phyloP scores from a whole-genome alignment of 2,329 filamentous ascomycete genomes.

The Pyricularia pennisetigena region DNA sequence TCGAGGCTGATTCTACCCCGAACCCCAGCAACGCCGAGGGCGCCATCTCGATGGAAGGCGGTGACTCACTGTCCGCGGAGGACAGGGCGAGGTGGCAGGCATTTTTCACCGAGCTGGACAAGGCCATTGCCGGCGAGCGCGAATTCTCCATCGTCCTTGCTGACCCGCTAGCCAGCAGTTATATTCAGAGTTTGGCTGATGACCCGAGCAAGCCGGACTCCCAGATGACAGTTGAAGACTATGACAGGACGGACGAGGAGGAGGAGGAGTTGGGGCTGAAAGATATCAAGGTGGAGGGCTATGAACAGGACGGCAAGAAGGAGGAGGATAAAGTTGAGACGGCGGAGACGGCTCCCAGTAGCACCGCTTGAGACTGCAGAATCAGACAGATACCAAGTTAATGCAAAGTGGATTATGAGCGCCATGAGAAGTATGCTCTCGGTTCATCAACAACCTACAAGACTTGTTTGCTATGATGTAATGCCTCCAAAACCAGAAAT shows the following conservation, averaged over 20 bases:
- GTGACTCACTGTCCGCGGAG: conserved; percentile 63
- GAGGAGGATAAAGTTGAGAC: conserved; percentile 9
- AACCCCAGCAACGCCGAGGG: conserved; percentile 40
- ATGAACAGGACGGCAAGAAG: conserved; percentile 46
- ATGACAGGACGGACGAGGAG: conserved; percentile 81
- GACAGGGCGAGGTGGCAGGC: conserved; percentile 65
- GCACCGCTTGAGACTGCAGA: not conserved
- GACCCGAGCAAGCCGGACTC: conserved; percentile 62
- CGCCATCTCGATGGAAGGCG: conserved; percentile 50
- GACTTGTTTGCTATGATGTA: not conserved
- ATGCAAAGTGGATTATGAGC: not conserved
- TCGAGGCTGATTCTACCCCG: conserved; percentile 23
- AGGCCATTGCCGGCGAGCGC: conserved; percentile 69
- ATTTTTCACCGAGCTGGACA: conserved; percentile 71
- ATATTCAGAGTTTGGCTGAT: conserved; percentile 80
- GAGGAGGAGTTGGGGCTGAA: conserved; percentile 84
- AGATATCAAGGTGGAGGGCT: conserved; percentile 90
- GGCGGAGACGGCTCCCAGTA: not conserved
- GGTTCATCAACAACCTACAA: not conserved
- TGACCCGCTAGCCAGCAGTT: conserved; percentile 86
- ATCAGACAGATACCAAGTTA: not conserved
- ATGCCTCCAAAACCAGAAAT: not conserved
- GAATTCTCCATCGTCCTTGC: conserved; percentile 76
- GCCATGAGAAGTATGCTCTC: not conserved
- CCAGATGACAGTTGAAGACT: conserved; percentile 72